phyloP scores from a whole-genome alignment of 2,329 filamentous ascomycete species.

The Fusarium equiseti region DNA sequence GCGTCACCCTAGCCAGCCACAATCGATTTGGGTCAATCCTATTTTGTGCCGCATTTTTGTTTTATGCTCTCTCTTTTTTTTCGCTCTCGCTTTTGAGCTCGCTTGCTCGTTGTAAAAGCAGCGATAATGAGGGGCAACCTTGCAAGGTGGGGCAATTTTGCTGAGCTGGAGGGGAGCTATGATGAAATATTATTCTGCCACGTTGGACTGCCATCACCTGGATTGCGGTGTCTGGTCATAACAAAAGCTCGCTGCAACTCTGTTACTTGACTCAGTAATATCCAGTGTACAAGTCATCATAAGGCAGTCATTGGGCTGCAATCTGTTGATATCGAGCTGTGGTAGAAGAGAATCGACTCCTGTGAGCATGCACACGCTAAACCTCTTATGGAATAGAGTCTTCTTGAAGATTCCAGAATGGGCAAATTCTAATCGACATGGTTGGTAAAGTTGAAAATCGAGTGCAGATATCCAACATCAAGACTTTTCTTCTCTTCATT shows the following conservation, averaged over 20 bases:
- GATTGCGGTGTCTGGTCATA: constrained; percentile 14
- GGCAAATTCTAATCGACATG: constrained; percentile 46
- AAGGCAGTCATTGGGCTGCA: constrained; percentile 10
- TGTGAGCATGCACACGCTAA: constrained; percentile 42
- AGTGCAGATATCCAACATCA: constrained; percentile 24
- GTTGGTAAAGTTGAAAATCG: constrained; percentile 36
- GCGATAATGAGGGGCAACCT: constrained; percentile 71
- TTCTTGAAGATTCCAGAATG: constrained; percentile 60
- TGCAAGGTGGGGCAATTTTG: constrained; percentile 65
- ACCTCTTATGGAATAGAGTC: constrained; percentile 40
- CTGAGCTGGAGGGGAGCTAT: constrained; percentile 46
- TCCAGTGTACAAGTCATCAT: constrained; percentile 1
- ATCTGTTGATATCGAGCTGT: constrained; percentile 13
- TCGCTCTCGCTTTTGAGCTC: constrained; percentile 29
- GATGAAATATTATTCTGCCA: constrained; percentile 47
- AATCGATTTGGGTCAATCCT: neutral
- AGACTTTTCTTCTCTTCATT: constrained; percentile 6
- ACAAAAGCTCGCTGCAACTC: neutral
- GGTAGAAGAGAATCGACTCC: constrained; percentile 34
- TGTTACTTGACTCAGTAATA: neutral
- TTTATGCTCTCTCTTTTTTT: constrained; percentile 4
- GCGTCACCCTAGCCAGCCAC: constrained; percentile 34
- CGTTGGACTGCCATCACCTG: constrained; percentile 31
- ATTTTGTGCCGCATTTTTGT: constrained; percentile 9
- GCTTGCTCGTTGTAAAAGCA: constrained; percentile 59